Evolutionary conservation across 1,284 basidiomycete genomes (phyloP), one percentile per base, ranked within the genome.

Genomic region (Baeospora myosura): DNA sequence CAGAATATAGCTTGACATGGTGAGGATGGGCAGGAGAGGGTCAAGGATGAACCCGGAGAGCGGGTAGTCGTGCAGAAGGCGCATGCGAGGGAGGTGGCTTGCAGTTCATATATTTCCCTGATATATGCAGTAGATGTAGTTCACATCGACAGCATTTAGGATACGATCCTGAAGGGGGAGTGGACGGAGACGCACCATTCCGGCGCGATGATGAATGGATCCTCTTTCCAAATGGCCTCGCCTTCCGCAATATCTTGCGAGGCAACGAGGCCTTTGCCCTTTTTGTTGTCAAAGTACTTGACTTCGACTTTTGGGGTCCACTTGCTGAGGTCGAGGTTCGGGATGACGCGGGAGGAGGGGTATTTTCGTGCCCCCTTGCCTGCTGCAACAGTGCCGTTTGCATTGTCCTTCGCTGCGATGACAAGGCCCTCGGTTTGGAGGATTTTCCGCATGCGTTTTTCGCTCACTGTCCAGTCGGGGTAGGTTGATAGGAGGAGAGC

Each of bases 211-310:
- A 81, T 59, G 53, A 81, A 86, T 0, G 81, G 81, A 53, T 85
- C 81, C 57, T 94, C 90, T 46, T 80, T 83, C 85, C 90, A 94
- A 4, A 94, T 55, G 6, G 78, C 65, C 48, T 92, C 86, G 0
- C 84, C 88, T 51, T 78, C 71, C 8, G 64, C 60, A 44, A 93
- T 81, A 36, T 71, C 65, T 41, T 77, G 72, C 20, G 63, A 75
- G 1, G 88, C 86, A 1, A 93, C 74, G 22, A 94, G 66, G 0
- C 91, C 91, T 54, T 94, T 93, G 6, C 90, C 90, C 55, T 85
- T 90, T 46, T 70, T 64, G 41, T 71, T 67, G 38, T 78, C 70
- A 55, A 90, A 91, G 62, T 81, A 74, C 53, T 71, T 72, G 2
- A 86, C 82, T 41, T 76, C 68, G 8, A 88, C 72, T 54, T 82